Evolutionary conservation across 2,329 filamentous ascomycete species (phyloP).

Genomic region (Elsinoe batatas): DNA sequence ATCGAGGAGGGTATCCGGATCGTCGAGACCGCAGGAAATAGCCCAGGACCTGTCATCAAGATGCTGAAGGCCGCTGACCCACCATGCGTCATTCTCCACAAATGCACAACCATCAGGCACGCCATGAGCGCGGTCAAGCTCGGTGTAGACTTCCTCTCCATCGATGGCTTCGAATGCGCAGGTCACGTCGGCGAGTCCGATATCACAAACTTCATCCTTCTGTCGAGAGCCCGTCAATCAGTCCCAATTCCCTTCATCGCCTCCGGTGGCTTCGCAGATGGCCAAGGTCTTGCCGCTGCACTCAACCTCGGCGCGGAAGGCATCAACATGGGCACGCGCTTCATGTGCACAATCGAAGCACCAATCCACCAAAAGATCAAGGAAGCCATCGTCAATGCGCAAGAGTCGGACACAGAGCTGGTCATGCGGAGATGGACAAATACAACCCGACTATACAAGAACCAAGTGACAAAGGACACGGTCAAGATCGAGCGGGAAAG

Average conservation of each 20-base stretch:
- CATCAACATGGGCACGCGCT: slow-evolving; percentile 97
- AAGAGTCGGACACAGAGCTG: slow-evolving; percentile 85
- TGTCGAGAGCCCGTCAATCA: slow-evolving; percentile 73
- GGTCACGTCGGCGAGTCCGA: slow-evolving; percentile 80
- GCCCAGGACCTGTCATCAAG: slow-evolving; percentile 79
- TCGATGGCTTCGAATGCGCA: slow-evolving; percentile 96
- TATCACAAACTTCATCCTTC: slow-evolving; percentile 82
- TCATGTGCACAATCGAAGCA: slow-evolving; percentile 91
- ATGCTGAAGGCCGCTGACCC: slow-evolving; percentile 68
- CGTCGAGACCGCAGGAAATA: slow-evolving; percentile 88
- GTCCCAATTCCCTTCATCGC: slow-evolving; percentile 88
- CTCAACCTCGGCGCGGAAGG: slow-evolving; percentile 83
- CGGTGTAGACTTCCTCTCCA: slow-evolving; percentile 91
- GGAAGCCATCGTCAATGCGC: slow-evolving; percentile 74
- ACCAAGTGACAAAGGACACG: slow-evolving; percentile 75
- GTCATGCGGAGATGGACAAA: slow-evolving; percentile 88
- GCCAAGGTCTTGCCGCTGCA: slow-evolving; percentile 83
- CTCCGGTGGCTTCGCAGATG: slow-evolving; percentile 90
- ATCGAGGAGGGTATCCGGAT: slow-evolving; percentile 88
- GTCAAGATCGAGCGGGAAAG: slow-evolving; percentile 76
- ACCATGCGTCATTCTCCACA: slow-evolving; percentile 71
- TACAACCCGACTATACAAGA: slow-evolving; percentile 77
- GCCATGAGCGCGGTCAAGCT: slow-evolving; percentile 85
- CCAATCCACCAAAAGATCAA: slow-evolving; percentile 93
- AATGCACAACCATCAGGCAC: slow-evolving; percentile 94